phyloP scores from a whole-genome alignment of 345 rosid genomes.

The Pistacia integerrima region DNA sequence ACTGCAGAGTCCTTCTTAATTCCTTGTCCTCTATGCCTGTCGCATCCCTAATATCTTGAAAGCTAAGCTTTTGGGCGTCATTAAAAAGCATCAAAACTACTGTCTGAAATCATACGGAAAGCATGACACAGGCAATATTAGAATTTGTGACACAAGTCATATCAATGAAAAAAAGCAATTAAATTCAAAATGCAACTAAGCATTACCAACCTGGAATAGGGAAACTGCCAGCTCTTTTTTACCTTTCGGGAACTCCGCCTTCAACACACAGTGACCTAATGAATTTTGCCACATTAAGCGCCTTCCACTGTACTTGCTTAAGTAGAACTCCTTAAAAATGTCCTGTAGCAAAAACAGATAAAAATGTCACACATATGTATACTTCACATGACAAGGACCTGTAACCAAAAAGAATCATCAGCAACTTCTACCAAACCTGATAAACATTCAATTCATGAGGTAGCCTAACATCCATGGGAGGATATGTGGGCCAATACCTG shows the following conservation, averaged over 20 bases:
- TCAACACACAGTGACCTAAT: conserved; percentile 93
- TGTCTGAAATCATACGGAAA: conserved; percentile 52
- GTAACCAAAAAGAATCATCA: conserved; percentile 11
- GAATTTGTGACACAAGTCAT: conserved; percentile 2
- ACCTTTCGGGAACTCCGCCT: conserved; percentile 85
- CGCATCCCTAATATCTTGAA: conserved; percentile 89
- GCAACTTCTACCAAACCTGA: conserved; percentile 62
- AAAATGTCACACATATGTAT: conserved; percentile 2
- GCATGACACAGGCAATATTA: conserved; percentile 20
- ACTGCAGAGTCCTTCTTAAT: conserved; percentile 89
- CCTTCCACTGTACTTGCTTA: conserved; percentile 96
- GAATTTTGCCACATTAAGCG: conserved; percentile 99
- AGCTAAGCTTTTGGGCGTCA: conserved; percentile 87
- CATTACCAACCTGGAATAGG: conserved; percentile 78
- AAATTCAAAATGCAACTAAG: not conserved
- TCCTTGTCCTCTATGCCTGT: conserved; percentile 96
- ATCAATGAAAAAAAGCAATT: not conserved
- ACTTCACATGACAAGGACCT: not conserved
- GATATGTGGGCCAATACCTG: conserved; percentile 99
- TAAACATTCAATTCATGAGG: conserved; percentile 98
- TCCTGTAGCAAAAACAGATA: conserved; percentile 53
- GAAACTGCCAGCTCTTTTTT: conserved; percentile 98
- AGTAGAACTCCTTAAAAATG: conserved; percentile 94
- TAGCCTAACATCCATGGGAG: conserved; percentile 98
- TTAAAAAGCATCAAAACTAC: conserved; percentile 96